phyloP scores from a whole-genome alignment of 495 filamentous ascomycete species.

The Penicillium canescens region DNA sequence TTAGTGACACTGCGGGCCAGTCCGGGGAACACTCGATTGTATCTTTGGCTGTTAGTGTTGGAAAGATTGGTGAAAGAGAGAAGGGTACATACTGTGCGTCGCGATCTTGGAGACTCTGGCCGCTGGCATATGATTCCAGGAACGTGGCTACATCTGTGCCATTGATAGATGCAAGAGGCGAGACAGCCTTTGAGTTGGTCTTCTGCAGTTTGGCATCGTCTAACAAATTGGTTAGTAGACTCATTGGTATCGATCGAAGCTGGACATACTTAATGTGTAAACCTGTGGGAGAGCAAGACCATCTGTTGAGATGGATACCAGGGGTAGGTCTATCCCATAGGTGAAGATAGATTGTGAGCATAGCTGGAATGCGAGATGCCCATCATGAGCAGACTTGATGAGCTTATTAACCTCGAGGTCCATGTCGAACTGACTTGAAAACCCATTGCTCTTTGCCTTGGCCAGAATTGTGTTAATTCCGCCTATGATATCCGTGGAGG shows the following conservation, averaged over 20 bases:
- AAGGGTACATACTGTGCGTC: conserved; percentile 35
- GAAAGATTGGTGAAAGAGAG: neutral
- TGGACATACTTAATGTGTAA: conserved; percentile 27
- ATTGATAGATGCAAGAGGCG: conserved; percentile 34
- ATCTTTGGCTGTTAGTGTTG: conserved; percentile 19
- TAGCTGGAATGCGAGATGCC: conserved; percentile 39
- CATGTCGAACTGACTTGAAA: conserved; percentile 52
- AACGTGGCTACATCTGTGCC: conserved; percentile 29
- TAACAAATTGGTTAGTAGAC: conserved; percentile 2
- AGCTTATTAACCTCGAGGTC: conserved; percentile 42
- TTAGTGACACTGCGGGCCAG: conserved; percentile 23
- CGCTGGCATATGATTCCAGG: conserved; percentile 19
- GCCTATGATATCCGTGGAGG: conserved; percentile 48
- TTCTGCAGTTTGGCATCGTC: conserved; percentile 23
- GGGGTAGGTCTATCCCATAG: conserved; percentile 18
- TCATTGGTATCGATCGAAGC: neutral
- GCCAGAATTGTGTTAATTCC: conserved; percentile 43
- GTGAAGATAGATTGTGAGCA: conserved; percentile 32
- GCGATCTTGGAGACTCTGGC: conserved; percentile 31
- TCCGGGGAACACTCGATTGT: conserved; percentile 26
- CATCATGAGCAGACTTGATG: conserved; percentile 48
- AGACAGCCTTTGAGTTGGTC: conserved; percentile 14
- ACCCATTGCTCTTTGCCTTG: conserved; percentile 35
- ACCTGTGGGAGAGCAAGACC: conserved; percentile 36
- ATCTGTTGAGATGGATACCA: conserved; percentile 40